Conservation (phyloP, 1,139 yeast genomes). For the Scheffersomyces parashehatae region DNA sequence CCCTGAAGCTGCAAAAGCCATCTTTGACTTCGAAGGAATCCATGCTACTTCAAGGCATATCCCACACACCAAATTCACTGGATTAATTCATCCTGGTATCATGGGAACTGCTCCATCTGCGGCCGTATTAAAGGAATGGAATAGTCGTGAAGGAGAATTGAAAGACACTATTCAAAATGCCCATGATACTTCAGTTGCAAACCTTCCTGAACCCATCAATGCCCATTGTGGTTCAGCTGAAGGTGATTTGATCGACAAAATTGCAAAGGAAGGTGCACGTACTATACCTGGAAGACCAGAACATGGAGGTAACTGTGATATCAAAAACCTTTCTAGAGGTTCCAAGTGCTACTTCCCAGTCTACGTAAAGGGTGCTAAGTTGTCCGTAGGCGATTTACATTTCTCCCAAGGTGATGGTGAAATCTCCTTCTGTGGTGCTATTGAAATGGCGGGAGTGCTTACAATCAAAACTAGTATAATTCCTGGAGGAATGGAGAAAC, state of each 20-base stretch:
- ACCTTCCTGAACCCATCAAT: conserved; percentile 34
- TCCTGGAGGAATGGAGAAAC: conserved; percentile 39
- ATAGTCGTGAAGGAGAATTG: conserved; percentile 36
- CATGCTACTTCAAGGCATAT: conserved; percentile 48
- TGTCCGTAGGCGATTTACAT: conserved; percentile 50
- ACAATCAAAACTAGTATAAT: conserved; percentile 40
- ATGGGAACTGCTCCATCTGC: conserved; percentile 50
- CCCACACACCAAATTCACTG: conserved; percentile 47
- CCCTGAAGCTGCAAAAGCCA: conserved; percentile 52
- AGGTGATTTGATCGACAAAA: conserved; percentile 23
- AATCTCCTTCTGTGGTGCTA: conserved; percentile 54
- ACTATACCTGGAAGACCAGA: conserved; percentile 56
- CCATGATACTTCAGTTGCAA: conserved; percentile 39
- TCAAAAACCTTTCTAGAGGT: conserved; percentile 49
- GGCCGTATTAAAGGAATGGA: conserved; percentile 46
- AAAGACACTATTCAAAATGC: conserved; percentile 28
- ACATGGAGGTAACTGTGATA: conserved; percentile 55
- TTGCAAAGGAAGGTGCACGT: conserved; percentile 45
- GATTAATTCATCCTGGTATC: conserved; percentile 50
- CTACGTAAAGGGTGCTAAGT: conserved; percentile 46
- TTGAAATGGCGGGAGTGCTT: conserved; percentile 52
- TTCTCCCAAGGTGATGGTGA: conserved; percentile 56
- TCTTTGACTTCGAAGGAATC: conserved; percentile 53
- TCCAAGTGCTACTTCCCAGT: conserved; percentile 50
- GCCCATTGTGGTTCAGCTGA: conserved; percentile 42